A percentile compares a stretch with the other conserved stretches of the same genome.
These are phyloP conservation scores for Globisporangium viniferum DNA, from an alignment of 352 stramenopile genomes.

Conservation along the genomic window DNA sequence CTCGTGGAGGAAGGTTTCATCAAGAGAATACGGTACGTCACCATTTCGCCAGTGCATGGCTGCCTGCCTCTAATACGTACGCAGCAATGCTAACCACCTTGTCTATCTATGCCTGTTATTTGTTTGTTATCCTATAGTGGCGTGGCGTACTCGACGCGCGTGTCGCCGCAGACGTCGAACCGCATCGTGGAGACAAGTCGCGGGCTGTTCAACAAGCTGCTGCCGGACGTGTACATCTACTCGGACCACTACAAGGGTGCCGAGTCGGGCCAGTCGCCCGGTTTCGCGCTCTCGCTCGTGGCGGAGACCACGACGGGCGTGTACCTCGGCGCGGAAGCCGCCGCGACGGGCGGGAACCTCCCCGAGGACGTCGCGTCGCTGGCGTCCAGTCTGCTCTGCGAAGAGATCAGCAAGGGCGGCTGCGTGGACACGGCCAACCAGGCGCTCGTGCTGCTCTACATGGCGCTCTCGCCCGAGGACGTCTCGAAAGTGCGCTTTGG, in stretches of 20 bases:
- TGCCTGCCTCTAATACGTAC: not conserved
- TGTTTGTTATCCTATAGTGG: slow-evolving; percentile 45
- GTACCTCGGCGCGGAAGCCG: slow-evolving; percentile 92
- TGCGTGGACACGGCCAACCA: slow-evolving; percentile 96
- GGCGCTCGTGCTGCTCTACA: slow-evolving; percentile 95
- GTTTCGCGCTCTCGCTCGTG: slow-evolving; percentile 93
- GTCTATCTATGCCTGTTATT: slow-evolving; percentile 18
- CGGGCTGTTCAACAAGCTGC: slow-evolving; percentile 97
- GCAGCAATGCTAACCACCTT: not conserved
- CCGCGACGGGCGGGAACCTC: slow-evolving; percentile 76
- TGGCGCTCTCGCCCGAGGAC: slow-evolving; percentile 98
- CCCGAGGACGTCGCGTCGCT: slow-evolving; percentile 96
- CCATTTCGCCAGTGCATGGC: not conserved
- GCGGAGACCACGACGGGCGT: slow-evolving; percentile 97
- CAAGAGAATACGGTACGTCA: slow-evolving; percentile 91
- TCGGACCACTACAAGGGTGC: slow-evolving; percentile 97
- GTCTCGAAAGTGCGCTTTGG: slow-evolving; percentile 93
- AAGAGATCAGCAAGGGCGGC: slow-evolving; percentile 94
- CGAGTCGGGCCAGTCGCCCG: slow-evolving; percentile 87
- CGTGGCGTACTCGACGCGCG: slow-evolving; percentile 94
- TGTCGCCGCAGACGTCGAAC: slow-evolving; percentile 97
- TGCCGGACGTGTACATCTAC: slow-evolving; percentile 99
- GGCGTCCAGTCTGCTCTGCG: slow-evolving; percentile 92
- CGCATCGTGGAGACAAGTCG: slow-evolving; percentile 95
- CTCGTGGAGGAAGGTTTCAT: slow-evolving; percentile 97